phyloP scores from a whole-genome alignment of 306 rosid genomes.

The Urtica urens region DNA sequence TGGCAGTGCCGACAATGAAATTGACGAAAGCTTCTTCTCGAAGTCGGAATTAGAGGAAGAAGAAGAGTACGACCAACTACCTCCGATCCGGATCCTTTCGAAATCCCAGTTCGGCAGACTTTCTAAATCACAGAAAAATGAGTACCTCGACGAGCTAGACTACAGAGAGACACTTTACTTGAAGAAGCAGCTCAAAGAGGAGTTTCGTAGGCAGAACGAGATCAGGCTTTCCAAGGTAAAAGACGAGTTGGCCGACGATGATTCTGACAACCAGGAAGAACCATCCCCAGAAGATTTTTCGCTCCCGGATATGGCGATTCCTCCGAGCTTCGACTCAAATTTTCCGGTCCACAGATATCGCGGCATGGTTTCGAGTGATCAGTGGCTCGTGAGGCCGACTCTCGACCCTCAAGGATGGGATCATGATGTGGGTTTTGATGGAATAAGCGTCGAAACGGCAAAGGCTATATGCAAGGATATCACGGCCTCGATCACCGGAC shows the following conservation, averaged over 20 bases:
- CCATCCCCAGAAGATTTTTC: slow-evolving; percentile 43
- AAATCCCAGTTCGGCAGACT: slow-evolving; percentile 72
- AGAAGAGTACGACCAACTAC: slow-evolving; percentile 84
- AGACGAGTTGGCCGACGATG: slow-evolving; percentile 20
- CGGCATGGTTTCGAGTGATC: slow-evolving; percentile 51
- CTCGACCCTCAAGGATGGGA: slow-evolving; percentile 96
- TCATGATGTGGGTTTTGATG: slow-evolving; percentile 88
- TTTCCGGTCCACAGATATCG: slow-evolving; percentile 67
- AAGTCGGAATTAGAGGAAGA: slow-evolving; percentile 50
- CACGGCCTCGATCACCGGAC: slow-evolving; percentile 52
- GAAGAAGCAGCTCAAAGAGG: slow-evolving; percentile 85
- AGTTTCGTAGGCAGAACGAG: slow-evolving; percentile 40
- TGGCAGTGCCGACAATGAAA: slow-evolving; percentile 38
- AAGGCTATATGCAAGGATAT: slow-evolving; percentile 40
- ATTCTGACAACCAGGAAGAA: slow-evolving; percentile 23
- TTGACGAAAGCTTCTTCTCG: slow-evolving; percentile 41
- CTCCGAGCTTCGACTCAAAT: slow-evolving; percentile 61
- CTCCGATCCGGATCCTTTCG: slow-evolving; percentile 60
- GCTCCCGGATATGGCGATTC: slow-evolving; percentile 81
- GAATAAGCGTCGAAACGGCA: slow-evolving; percentile 69
- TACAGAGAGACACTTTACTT: slow-evolving; percentile 84
- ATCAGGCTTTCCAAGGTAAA: slow-evolving; percentile 29
- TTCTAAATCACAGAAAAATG: slow-evolving; percentile 55
- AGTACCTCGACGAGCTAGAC: slow-evolving; percentile 84
- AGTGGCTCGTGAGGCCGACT: slow-evolving; percentile 83